These are phyloP conservation scores for Saussurea involucrata DNA, from an alignment of 129 eudicot genomes.

Conservation along the genomic window DNA sequence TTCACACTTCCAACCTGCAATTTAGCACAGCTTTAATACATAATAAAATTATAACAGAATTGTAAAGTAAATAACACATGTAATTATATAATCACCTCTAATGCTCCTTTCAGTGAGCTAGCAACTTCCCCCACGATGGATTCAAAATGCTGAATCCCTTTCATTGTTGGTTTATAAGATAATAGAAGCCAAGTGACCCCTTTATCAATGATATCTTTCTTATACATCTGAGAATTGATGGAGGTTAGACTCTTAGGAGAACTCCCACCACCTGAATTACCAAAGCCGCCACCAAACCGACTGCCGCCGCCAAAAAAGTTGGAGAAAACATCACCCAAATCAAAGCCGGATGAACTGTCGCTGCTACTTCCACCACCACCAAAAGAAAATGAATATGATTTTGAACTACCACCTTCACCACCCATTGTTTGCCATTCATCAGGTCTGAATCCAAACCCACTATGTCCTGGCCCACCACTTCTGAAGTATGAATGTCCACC, in stretches of 20 bases:
- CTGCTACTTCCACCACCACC: conserved; percentile 93
- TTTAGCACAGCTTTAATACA: not conserved
- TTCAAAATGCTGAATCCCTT: conserved; percentile 50
- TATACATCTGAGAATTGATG: conserved; percentile 51
- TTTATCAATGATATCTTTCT: conserved; percentile 62
- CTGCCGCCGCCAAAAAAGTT: conserved; percentile 79
- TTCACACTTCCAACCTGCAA: conserved; percentile 76
- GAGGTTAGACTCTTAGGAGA: conserved; percentile 42
- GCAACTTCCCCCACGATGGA: conserved; percentile 57
- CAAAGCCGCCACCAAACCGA: conserved; percentile 57
- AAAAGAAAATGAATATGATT: conserved; percentile 85
- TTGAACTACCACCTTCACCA: conserved; percentile 59
- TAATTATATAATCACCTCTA: conserved; percentile 47
- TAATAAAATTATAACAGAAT: not conserved
- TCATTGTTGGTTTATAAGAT: conserved; percentile 45
- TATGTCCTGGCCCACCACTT: conserved; percentile 82
- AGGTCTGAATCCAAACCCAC: conserved; percentile 65
- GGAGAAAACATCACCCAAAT: conserved; percentile 74
- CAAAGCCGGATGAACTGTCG: conserved; percentile 59
- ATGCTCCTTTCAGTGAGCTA: conserved; percentile 69
- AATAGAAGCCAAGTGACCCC: conserved; percentile 80
- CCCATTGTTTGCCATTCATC: conserved; percentile 88
- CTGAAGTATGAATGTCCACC: conserved; percentile 62
- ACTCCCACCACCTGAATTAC: conserved; percentile 48
- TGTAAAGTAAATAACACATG: not conserved